Percentiles rank a stretch among this genome's conserved stretches.
phyloP scores from a whole-genome alignment of 768 basidiomycete genomes.

The Hypholoma sublateritium region DNA sequence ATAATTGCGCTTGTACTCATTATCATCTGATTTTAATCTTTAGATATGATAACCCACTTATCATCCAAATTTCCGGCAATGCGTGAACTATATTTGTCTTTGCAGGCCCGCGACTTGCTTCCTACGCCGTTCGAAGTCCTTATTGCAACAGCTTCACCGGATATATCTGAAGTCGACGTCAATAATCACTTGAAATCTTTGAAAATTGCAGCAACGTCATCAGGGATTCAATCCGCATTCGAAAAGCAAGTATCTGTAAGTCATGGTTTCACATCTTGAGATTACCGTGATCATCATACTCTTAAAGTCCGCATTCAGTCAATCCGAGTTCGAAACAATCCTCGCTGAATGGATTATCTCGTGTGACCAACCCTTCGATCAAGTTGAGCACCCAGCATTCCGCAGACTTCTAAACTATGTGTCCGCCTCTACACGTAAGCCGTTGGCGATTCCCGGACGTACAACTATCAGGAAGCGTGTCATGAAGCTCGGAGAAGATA shows the following conservation, averaged over 20 bases:
- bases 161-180: not conserved
- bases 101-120: not conserved
- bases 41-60: slow-evolving; percentile 5
- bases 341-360: slow-evolving; percentile 13
- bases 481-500: slow-evolving; percentile 20
- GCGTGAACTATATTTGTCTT: slow-evolving; percentile 1
- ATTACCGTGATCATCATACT: not conserved
- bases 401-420: slow-evolving; percentile 3
- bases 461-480: slow-evolving; percentile 3
- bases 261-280: too few species aligned
- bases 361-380: slow-evolving; percentile 16
- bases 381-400: slow-evolving; percentile 14
- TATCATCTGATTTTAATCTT: not conserved
- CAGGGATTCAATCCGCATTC: not conserved
- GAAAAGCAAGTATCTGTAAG: not conserved
- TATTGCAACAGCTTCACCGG: slow-evolving; percentile 1
- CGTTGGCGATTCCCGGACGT: slow-evolving; percentile 3
- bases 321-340: slow-evolving; percentile 13
- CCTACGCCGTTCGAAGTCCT: slow-evolving; percentile 1
- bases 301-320: slow-evolving; percentile 8
- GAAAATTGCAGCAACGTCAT: not conserved
- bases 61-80: not conserved
- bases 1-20: not conserved
- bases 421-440: not conserved
- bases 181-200: not conserved